Evolutionary conservation across 495 filamentous ascomycete species (phyloP), one percentile per base, ranked within the genome.

Genomic region (Collariella sp.): DNA sequence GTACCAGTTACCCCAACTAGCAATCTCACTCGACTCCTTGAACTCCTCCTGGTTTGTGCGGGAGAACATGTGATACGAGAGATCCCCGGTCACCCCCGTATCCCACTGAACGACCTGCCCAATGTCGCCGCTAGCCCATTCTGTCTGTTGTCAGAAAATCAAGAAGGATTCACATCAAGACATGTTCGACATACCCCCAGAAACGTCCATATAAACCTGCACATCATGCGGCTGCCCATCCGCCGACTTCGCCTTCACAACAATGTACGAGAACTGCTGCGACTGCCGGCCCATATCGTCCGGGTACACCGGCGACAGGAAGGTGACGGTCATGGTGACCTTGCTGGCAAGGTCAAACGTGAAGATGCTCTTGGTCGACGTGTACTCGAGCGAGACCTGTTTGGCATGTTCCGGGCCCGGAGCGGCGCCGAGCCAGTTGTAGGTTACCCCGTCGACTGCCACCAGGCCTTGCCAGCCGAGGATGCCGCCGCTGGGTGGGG

Each of bases 1-100:
- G 67, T 90, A 87, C 64, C 93, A 80, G 40, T 79, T 82, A 0
- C 91, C 91, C 91, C 91, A 97, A 74, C 94, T 87, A 0, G 87
- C 79, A 38, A 83, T 83, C 59, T 95, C 87, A 24, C 70, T 66
- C 15, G 70, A 73, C 63, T 95, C 91, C 2, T 79, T 78, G 31
- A 94, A 80, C n/a, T 79, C 63, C 34, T 79, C 63, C 67, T 95
- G 85, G 7, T 69, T 72, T 50, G 79, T 69, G 41, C 81, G 78
- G 47, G 71, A 79, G 41, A 94, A 76, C 31, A 74, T 75, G 69
- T 76, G 79, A 44, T 71, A 78, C 5, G 60, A 59, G 18, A 80
- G 60, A 10, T 68, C 67, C 33, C 68, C 67, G 6, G 64, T 55
- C 1, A 60, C 62, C 13, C 59, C 59, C 41, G 66, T 61, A 43